These are phyloP conservation scores for Ustilago sp. DNA, from an alignment of 1,284 basidiomycete species.

Conservation along the genomic window DNA sequence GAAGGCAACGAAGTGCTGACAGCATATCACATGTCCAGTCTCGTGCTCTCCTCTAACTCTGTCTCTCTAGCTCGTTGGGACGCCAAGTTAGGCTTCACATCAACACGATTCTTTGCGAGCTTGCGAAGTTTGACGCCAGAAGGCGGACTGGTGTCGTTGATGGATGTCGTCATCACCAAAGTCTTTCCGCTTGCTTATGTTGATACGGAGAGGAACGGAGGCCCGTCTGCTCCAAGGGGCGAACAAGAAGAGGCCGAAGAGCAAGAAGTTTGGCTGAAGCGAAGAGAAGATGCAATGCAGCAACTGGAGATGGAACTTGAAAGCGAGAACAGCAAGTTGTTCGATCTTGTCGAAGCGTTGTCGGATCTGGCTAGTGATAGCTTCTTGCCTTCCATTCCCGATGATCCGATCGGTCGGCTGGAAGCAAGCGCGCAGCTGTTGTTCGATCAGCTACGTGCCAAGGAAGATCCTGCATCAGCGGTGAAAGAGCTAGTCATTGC, in stretches of 20 bases:
- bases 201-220: constrained; percentile 53
- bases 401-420: constrained; percentile 24
- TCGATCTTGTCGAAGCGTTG: constrained; percentile 40
- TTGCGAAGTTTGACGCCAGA: constrained; percentile 83
- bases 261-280: constrained; percentile 77
- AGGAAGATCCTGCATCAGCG: constrained; percentile 24
- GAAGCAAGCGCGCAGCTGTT: constrained; percentile 22
- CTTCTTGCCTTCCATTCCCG: constrained; percentile 31
- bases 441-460: constrained; percentile 22
- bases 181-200: constrained; percentile 71
- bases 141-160: constrained; percentile 81
- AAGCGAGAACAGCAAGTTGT: constrained; percentile 28
- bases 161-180: constrained; percentile 82
- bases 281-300: constrained; percentile 48
- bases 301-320: constrained; percentile 31
- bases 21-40: constrained; percentile 77
- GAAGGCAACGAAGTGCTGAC: constrained; percentile 87
- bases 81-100: constrained; percentile 81
- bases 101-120: constrained; percentile 77
- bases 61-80: constrained; percentile 89
- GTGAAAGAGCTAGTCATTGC: constrained; percentile 28
- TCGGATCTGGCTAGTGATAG: constrained; percentile 24
- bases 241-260: constrained; percentile 74
- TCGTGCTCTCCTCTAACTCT: constrained; percentile 84
- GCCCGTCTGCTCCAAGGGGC: constrained; percentile 71